Evolutionary conservation across 805 yeast genomes (phyloP).

Genomic region (Lipomyces sp.): DNA sequence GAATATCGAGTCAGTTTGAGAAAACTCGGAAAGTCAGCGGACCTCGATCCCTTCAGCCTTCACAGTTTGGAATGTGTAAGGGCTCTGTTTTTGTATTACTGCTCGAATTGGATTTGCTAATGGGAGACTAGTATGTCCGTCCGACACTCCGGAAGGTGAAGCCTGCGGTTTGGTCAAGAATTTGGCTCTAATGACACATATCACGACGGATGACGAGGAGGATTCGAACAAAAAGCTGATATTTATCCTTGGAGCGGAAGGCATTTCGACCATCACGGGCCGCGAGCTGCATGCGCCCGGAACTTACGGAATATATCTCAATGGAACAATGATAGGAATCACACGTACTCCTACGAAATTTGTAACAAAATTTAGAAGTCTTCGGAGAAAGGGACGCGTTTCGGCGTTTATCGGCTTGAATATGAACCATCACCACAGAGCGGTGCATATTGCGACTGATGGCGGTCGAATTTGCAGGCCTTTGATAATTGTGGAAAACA

Average conservation of each 20-base stretch:
- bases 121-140: conserved; percentile 66
- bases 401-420: conserved; percentile 90
- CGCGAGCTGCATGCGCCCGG: conserved; percentile 71
- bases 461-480: conserved; percentile 99
- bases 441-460: conserved; percentile 97
- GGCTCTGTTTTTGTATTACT: background rate
- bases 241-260: conserved; percentile 83
- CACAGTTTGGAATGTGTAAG: conserved; percentile 89
- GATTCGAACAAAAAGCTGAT: conserved; percentile 78
- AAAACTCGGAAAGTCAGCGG: conserved; percentile 97
- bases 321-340: conserved; percentile 92
- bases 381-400: conserved; percentile 80
- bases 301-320: conserved; percentile 81
- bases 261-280: conserved; percentile 74
- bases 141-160: conserved; percentile 99
- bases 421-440: conserved; percentile 81
- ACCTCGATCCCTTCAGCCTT: conserved; percentile 97
- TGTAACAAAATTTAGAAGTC: conserved; percentile 68
- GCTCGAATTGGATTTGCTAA: background rate
- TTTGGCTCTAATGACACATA: conserved; percentile 96
- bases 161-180: conserved; percentile 98
- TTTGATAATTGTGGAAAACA: conserved; percentile 76
- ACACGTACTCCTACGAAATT: conserved; percentile 84
- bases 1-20: conserved; percentile 98
- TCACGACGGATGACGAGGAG: conserved; percentile 97